phyloP scores from a whole-genome alignment of 2,329 filamentous ascomycete species.

The Neobulgaria alba region DNA sequence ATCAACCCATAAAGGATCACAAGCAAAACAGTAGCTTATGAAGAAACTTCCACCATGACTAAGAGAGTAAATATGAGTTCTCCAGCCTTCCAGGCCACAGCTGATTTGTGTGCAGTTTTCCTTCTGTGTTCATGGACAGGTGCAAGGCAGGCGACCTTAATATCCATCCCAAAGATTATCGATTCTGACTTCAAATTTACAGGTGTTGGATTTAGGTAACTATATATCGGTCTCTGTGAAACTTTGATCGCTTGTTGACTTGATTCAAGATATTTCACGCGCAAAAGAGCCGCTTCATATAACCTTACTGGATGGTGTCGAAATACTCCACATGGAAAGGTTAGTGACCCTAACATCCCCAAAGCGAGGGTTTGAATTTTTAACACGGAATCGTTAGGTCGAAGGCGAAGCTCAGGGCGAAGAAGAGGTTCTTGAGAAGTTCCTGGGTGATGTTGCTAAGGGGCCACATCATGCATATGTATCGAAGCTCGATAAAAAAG shows the following conservation, averaged over 20 bases:
- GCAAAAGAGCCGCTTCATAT: constrained; percentile 41
- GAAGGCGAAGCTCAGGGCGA: constrained; percentile 81
- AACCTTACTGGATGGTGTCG: constrained; percentile 53
- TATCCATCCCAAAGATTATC: neutral
- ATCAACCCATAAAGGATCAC: neutral
- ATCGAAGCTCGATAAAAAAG: constrained; percentile 61
- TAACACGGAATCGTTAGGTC: constrained; percentile 47
- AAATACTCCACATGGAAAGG: constrained; percentile 50
- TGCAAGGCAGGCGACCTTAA: constrained; percentile 49
- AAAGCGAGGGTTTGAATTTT: neutral
- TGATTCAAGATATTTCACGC: constrained; percentile 44
- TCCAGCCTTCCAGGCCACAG: neutral
- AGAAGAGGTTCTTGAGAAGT: constrained; percentile 53
- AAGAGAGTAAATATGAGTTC: neutral
- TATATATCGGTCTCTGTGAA: neutral
- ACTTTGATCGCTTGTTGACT: neutral
- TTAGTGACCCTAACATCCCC: constrained; percentile 16
- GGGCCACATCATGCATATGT: constrained; percentile 69
- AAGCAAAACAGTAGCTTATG: neutral
- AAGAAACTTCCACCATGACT: neutral
- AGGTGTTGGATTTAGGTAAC: constrained; percentile 19
- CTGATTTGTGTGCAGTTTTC: constrained; percentile 38
- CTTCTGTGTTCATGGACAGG: constrained; percentile 57
- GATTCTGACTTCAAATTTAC: neutral
- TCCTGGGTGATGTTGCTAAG: constrained; percentile 65